Conservation (phyloP, 23 red algal genomes). For the Gracilaria domingensis region DNA sequence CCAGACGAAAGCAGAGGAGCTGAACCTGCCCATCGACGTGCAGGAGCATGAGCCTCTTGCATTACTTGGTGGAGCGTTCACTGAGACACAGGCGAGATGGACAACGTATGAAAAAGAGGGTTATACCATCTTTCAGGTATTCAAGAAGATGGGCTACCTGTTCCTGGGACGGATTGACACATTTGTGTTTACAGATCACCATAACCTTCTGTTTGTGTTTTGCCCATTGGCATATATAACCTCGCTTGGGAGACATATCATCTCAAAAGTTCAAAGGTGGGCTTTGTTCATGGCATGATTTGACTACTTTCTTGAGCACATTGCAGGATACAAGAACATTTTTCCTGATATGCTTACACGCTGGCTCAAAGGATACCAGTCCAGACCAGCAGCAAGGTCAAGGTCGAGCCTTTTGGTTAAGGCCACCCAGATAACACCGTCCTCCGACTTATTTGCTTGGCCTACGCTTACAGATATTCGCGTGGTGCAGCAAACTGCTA, state of each 20-base stretch:
- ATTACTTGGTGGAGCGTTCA: background rate
- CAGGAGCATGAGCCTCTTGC: slow-evolving; percentile 18
- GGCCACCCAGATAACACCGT: too few species aligned
- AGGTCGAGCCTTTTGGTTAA: too few species aligned
- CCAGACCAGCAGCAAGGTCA: too few species aligned
- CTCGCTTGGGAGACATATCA: slow-evolving; percentile 12
- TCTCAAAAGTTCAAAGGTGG: slow-evolving; percentile 53
- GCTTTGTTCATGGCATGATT: slow-evolving; percentile 46
- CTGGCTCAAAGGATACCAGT: slow-evolving; percentile 26
- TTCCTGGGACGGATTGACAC: background rate
- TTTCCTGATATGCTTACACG: slow-evolving; percentile 54
- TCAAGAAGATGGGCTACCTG: slow-evolving; percentile 21
- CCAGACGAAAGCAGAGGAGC: background rate
- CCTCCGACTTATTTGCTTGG: too few species aligned
- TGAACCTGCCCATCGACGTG: background rate
- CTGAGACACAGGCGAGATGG: background rate
- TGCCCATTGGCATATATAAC: slow-evolving; percentile 12
- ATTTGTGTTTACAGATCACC: slow-evolving; percentile 33
- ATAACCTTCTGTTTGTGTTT: slow-evolving; percentile 46
- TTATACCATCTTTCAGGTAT: slow-evolving; percentile 23
- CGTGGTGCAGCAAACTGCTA: too few species aligned
- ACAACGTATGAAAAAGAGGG: slow-evolving; percentile 34
- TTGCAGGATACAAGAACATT: slow-evolving; percentile 9
- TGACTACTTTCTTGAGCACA: slow-evolving; percentile 23
- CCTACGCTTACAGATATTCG: too few species aligned